Percentiles rank a stretch among this genome's conserved stretches.
phyloP scores from a whole-genome alignment of 1,284 basidiomycete species.

The Puccinia novopanici region DNA sequence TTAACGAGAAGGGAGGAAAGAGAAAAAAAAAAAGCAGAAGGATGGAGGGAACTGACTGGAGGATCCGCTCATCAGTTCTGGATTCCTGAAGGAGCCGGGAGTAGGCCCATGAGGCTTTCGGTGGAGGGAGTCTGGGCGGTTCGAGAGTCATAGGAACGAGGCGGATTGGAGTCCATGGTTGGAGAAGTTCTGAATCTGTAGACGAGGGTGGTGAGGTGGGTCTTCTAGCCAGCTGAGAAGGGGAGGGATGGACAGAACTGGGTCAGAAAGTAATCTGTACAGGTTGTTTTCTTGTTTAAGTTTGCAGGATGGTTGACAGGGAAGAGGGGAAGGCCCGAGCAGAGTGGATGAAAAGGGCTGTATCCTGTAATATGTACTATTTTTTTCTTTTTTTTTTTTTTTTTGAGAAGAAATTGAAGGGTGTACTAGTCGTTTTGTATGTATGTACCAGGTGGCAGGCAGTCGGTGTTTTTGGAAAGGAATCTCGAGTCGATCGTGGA shows the following conservation, averaged over 20 bases:
- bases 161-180: constrained; percentile 2
- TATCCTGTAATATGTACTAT: background rate
- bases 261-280: background rate
- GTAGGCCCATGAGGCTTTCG: constrained; percentile 44
- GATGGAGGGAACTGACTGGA: constrained; percentile 30
- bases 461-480: background rate
- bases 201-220: background rate
- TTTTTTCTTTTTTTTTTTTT: background rate
- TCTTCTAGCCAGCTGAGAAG: constrained; percentile 8
- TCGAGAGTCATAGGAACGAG: constrained; percentile 39
- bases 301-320: background rate
- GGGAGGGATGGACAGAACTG: background rate
- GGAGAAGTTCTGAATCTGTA: background rate
- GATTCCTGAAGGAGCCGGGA: constrained; percentile 26
- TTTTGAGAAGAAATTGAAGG: background rate
- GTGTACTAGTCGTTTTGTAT: background rate
- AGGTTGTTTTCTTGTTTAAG: background rate
- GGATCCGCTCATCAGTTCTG: constrained; percentile 44
- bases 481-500: background rate
- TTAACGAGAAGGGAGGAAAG: background rate
- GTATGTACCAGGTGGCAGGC: too few species aligned
- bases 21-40: background rate
- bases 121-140: constrained; percentile 42
- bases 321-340: background rate
- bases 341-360: background rate